These are phyloP conservation scores for Podosphaera fusca DNA, from an alignment of 2,329 filamentous ascomycete species.

Conservation along the genomic window DNA sequence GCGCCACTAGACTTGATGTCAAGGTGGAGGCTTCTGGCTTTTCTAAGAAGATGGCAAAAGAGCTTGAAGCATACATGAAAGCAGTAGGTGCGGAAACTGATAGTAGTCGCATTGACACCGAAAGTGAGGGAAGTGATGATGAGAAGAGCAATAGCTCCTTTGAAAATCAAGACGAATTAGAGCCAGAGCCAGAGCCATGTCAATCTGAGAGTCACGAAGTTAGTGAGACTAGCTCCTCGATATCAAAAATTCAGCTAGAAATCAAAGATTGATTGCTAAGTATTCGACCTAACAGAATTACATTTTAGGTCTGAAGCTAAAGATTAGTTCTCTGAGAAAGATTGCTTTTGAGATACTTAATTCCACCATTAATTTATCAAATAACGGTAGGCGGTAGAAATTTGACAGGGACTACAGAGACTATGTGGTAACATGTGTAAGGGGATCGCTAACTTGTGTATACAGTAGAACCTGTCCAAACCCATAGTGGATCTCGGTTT, in stretches of 20 bases:
- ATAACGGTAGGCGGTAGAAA: no score
- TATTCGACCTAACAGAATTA: background rate
- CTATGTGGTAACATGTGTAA: no score
- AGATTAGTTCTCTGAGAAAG: no score
- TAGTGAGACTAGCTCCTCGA: background rate
- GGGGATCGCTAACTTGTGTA: no score
- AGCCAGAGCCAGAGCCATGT: background rate
- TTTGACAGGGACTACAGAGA: no score
- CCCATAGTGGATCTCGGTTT: no score
- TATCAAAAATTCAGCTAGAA: background rate
- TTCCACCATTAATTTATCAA: no score
- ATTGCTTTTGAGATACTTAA: no score
- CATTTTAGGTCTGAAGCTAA: background rate
- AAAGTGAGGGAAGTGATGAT: constrained; percentile 18
- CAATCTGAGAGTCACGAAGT: background rate
- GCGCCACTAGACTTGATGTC: constrained; percentile 53
- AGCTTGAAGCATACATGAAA: constrained; percentile 77
- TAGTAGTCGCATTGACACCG: constrained; percentile 13
- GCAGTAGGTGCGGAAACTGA: constrained; percentile 33
- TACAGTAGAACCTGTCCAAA: no score
- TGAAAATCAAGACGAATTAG: background rate
- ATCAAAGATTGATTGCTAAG: background rate
- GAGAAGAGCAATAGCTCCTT: constrained; percentile 13
- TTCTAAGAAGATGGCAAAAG: constrained; percentile 89
- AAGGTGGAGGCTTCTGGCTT: constrained; percentile 84